phyloP scores from a whole-genome alignment of 1,284 basidiomycete genomes.

The Trichosporon coremiiforme region DNA sequence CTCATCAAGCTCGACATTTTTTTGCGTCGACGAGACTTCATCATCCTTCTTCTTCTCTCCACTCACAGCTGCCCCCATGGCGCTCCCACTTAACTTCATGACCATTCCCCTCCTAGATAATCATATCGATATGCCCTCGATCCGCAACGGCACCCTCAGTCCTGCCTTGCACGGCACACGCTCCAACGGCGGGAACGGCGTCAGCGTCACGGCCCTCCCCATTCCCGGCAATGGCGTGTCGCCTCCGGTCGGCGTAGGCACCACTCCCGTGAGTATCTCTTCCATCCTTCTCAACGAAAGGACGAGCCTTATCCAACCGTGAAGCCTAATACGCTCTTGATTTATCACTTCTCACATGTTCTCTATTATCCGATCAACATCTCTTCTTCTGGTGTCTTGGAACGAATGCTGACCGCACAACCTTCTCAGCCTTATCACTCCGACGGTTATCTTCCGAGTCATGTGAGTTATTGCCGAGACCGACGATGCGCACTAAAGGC shows the following conservation, averaged over 20 bases:
- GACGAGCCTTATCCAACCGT: constrained; percentile 15
- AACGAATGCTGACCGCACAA: background rate
- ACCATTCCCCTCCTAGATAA: constrained; percentile 3
- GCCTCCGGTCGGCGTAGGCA: background rate
- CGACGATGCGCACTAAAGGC: too few relatives aligned
- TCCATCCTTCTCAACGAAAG: background rate
- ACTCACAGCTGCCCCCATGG: background rate
- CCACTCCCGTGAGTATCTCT: background rate
- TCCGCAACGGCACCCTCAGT: background rate
- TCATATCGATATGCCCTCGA: constrained; percentile 7
- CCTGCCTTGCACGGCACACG: background rate
- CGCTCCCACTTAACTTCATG: constrained; percentile 1
- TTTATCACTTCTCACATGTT: constrained; percentile 16
- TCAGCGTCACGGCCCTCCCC: background rate
- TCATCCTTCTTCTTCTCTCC: background rate
- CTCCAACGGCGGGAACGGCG: constrained; percentile 8
- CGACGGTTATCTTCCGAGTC: background rate
- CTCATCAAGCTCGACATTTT: background rate
- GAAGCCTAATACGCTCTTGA: constrained; percentile 16
- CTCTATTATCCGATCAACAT: constrained; percentile 16
- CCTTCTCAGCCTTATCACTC: background rate
- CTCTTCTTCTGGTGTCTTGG: background rate
- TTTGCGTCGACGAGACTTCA: background rate
- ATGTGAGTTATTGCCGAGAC: constrained; percentile 6
- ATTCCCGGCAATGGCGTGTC: background rate